A percentile compares a stretch with the other conserved stretches of the same genome.
These are phyloP conservation scores for Prunus yedoensis DNA, from an alignment of 331 rosid species.

Conservation along the genomic window DNA sequence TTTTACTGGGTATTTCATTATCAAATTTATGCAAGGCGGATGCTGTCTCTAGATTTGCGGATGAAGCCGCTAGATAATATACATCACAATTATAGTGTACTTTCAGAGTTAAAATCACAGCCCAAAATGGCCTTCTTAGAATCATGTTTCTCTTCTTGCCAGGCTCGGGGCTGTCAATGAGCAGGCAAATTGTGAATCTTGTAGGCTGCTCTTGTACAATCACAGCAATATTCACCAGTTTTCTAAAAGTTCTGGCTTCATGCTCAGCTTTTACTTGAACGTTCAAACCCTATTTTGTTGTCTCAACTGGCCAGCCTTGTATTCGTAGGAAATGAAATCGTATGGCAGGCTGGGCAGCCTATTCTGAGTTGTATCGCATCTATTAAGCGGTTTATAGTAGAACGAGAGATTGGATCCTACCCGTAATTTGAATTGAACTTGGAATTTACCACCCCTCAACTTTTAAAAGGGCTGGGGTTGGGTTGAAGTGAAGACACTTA, in stretches of 20 bases:
- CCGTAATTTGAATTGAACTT: no score
- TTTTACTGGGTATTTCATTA: not conserved
- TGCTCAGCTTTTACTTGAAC: not conserved
- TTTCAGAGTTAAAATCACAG: not conserved
- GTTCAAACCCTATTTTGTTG: not conserved
- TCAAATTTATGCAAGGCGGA: not conserved
- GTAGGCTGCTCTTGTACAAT: not conserved
- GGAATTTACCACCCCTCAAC: no score
- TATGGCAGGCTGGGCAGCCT: no score
- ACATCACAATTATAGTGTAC: not conserved
- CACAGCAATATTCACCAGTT: not conserved
- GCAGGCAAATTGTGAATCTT: not conserved
- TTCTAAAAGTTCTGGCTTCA: no score
- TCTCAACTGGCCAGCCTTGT: not conserved
- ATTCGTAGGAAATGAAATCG: no score
- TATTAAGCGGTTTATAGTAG: no score
- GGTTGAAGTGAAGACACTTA: no score
- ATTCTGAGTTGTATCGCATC: no score
- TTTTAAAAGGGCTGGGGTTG: constrained; percentile 16
- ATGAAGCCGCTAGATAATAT: not conserved
- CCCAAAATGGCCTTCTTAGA: no score
- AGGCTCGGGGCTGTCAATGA: no score
- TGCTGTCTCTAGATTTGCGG: not conserved
- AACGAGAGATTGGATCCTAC: no score
- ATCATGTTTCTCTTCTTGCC: not conserved